Evolutionary conservation across 1,284 basidiomycete species (phyloP).

Genomic region (Cryptococcus hybrid): DNA sequence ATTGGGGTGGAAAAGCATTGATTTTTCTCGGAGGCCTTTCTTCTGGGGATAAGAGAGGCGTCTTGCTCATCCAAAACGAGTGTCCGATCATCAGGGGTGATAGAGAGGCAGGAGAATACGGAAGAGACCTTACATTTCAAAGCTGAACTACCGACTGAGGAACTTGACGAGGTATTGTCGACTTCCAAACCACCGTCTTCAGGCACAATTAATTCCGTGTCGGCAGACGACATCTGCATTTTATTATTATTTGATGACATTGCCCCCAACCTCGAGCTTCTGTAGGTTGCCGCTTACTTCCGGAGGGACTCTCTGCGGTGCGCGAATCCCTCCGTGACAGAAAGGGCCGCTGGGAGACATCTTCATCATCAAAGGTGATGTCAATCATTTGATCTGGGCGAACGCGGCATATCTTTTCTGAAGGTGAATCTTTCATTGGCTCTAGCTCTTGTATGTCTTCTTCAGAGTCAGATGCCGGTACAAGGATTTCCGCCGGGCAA

Average conservation of each 20-base stretch:
- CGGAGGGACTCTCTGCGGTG: slow-evolving; percentile 34
- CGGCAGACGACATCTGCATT: too few species aligned
- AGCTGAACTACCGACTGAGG: too few species aligned
- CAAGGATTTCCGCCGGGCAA: background rate
- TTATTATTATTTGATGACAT: too few species aligned
- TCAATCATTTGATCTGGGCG: slow-evolving; percentile 1
- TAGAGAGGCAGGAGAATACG: background rate
- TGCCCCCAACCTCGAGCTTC: too few species aligned
- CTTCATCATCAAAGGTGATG: background rate
- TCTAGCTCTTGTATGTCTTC: background rate
- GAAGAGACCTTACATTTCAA: background rate
- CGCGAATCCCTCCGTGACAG: slow-evolving; percentile 35
- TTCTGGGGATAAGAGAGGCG: background rate
- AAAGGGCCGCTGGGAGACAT: slow-evolving; percentile 27
- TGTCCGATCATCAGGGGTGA: background rate
- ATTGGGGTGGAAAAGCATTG: background rate
- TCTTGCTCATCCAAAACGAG: background rate
- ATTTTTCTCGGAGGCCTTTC: background rate
- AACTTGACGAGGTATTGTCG: too few species aligned
- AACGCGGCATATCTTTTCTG: slow-evolving; percentile 11
- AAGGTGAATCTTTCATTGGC: slow-evolving; percentile 9
- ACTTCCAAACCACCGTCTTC: background rate
- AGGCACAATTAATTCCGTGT: background rate
- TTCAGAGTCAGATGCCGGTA: slow-evolving; percentile 3
- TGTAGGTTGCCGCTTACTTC: slow-evolving; percentile 8